Percentiles rank a stretch among this genome's conserved stretches.
Evolutionary conservation across 768 basidiomycete species (phyloP).

Genomic region (Lactarius vividus): DNA sequence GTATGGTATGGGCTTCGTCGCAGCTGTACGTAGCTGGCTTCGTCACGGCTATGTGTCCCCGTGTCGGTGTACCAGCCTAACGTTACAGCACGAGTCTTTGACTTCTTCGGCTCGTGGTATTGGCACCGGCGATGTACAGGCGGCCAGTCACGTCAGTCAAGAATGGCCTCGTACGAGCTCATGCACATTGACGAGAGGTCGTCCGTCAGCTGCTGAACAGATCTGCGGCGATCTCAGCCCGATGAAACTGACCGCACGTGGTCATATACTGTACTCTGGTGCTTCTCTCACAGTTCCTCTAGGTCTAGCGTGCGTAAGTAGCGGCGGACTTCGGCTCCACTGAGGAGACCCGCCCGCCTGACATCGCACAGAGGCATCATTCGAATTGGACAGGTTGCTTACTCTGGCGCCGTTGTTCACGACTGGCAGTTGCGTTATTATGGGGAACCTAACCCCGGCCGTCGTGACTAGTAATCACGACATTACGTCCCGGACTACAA

Average conservation of each 20-base stretch:
- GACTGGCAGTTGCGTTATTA: not conserved
- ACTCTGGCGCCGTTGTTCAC: not conserved
- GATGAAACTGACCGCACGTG: not conserved
- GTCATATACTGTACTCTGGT: not conserved
- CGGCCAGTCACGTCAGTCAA: not conserved
- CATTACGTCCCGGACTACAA: not conserved
- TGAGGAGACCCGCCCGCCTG: not conserved
- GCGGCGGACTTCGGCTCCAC: not conserved
- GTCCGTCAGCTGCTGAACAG: not conserved
- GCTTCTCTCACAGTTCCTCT: not conserved
- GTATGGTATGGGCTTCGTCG: not conserved
- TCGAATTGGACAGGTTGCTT: not conserved
- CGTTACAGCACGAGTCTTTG: not conserved
- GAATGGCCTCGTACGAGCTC: not conserved
- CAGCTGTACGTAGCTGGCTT: not conserved
- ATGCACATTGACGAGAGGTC: not conserved
- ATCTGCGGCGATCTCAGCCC: not conserved
- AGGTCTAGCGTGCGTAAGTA: not conserved
- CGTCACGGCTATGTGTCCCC: not conserved
- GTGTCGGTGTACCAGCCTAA: not conserved
- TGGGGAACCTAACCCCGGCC: not conserved
- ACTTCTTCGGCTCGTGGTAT: not conserved
- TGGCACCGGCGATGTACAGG: not conserved
- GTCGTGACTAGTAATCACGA: not conserved
- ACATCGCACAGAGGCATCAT: not conserved